Evolutionary conservation across 2,329 filamentous ascomycete species (phyloP).

Genomic region (Calycina herbarum): DNA sequence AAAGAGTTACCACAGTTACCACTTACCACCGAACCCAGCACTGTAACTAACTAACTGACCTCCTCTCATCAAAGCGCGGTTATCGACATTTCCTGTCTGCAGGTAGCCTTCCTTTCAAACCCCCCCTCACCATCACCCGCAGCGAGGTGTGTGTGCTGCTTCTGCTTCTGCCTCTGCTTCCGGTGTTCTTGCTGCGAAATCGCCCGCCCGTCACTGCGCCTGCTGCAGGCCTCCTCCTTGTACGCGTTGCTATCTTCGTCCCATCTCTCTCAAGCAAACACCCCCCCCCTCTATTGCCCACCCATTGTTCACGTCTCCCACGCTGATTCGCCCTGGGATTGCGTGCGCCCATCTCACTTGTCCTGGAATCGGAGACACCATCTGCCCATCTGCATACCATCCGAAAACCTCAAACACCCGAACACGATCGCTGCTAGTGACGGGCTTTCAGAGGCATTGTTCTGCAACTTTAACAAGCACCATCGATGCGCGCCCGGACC

Average conservation of each 20-base stretch:
- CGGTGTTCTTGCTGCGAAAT: background rate
- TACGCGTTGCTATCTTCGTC: background rate
- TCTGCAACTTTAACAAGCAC: background rate
- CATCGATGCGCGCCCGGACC: slow-evolving; percentile 3
- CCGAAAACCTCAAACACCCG: background rate
- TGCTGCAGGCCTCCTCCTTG: background rate
- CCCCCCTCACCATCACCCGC: background rate
- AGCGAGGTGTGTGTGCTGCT: background rate
- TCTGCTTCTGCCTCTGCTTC: no score
- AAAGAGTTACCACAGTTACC: background rate
- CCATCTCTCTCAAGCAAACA: background rate
- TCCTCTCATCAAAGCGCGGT: background rate
- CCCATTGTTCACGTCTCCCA: background rate
- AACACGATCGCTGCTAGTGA: background rate
- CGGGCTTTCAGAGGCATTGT: background rate
- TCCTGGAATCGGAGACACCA: background rate
- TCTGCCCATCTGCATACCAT: no score
- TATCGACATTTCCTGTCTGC: background rate
- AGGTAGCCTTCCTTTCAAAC: background rate
- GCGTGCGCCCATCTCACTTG: background rate
- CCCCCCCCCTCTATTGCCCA: background rate
- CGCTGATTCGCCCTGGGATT: background rate
- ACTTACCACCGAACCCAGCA: background rate
- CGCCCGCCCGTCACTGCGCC: background rate
- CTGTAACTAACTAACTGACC: background rate